phyloP scores from a whole-genome alignment of 805 yeast species.

The Myxozyma kluyveri region DNA sequence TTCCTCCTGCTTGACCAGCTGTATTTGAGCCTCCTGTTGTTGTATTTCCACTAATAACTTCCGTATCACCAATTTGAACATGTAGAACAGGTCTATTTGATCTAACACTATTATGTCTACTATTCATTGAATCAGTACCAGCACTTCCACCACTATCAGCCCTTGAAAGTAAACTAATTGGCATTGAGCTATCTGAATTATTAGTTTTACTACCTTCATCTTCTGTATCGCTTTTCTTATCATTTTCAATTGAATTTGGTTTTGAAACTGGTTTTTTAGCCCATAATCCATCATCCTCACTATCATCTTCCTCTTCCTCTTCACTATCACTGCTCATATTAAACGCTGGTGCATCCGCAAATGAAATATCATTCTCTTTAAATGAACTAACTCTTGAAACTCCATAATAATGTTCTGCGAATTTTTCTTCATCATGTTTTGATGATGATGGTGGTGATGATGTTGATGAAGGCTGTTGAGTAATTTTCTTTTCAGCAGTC shows the following conservation, averaged over 20 bases:
- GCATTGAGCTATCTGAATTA: slow-evolving; percentile 7
- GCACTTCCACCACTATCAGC: slow-evolving; percentile 7
- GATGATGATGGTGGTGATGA: too few relatives aligned
- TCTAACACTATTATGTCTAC: slow-evolving; percentile 14
- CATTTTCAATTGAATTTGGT: neutral
- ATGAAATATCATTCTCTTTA: slow-evolving; percentile 67
- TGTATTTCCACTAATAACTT: neutral
- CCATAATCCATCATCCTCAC: slow-evolving; percentile 56
- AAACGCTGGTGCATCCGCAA: slow-evolving; percentile 67
- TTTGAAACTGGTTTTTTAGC: slow-evolving; percentile 45
- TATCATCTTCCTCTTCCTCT: slow-evolving; percentile 29
- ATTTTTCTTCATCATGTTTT: neutral
- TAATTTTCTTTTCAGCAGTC: neutral
- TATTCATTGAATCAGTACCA: slow-evolving; percentile 4
- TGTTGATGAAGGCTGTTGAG: neutral
- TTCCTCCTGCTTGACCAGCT: too few relatives aligned
- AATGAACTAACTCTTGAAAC: slow-evolving; percentile 45
- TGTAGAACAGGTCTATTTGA: slow-evolving; percentile 24
- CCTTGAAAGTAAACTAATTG: slow-evolving; percentile 3
- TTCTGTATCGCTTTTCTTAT: neutral
- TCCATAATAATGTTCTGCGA: neutral
- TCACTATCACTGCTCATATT: slow-evolving; percentile 32
- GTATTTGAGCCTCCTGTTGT: too few relatives aligned
- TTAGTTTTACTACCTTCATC: neutral
- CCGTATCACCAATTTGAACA: slow-evolving; percentile 22